Evolutionary conservation across 352 stramenopile genomes (phyloP).

Genomic region (Globisporangium parvum): DNA sequence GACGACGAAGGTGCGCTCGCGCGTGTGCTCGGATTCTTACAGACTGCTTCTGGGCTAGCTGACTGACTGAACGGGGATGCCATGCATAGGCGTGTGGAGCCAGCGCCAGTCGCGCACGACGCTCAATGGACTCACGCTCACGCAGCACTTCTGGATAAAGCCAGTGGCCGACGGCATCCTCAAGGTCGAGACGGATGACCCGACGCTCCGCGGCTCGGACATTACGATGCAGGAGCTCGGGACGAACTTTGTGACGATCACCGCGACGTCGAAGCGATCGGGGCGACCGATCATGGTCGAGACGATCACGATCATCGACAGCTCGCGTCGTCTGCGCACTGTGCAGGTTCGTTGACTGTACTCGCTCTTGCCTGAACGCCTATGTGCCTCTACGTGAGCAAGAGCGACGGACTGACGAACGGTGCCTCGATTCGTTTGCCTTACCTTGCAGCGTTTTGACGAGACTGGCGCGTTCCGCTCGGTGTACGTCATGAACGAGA

Average conservation of each 20-base stretch:
- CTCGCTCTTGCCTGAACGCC: neutral
- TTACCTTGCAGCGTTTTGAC: slow-evolving; percentile 53
- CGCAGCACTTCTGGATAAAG: slow-evolving; percentile 87
- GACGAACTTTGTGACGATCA: slow-evolving; percentile 75
- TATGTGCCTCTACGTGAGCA: neutral
- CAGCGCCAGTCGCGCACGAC: slow-evolving; percentile 81
- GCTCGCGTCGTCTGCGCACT: slow-evolving; percentile 68
- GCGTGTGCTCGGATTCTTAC: neutral
- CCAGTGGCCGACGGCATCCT: slow-evolving; percentile 81
- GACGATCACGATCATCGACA: slow-evolving; percentile 81
- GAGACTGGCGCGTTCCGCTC: slow-evolving; percentile 81
- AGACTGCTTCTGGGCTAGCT: neutral
- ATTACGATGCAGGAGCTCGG: slow-evolving; percentile 86
- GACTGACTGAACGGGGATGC: neutral
- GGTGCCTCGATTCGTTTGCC: neutral
- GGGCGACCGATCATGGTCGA: slow-evolving; percentile 79
- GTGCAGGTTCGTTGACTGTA: slow-evolving; percentile 36
- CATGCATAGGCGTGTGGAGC: slow-evolving; percentile 59
- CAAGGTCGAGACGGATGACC: slow-evolving; percentile 85
- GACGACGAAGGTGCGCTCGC: slow-evolving; percentile 53
- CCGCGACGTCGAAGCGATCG: slow-evolving; percentile 82
- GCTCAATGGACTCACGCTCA: slow-evolving; percentile 80
- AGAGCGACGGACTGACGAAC: neutral
- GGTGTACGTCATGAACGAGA: slow-evolving; percentile 87
- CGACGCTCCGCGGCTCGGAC: slow-evolving; percentile 63